These are phyloP conservation scores for Acacia confusa DNA, from an alignment of 306 rosid genomes.

Conservation along the genomic window DNA sequence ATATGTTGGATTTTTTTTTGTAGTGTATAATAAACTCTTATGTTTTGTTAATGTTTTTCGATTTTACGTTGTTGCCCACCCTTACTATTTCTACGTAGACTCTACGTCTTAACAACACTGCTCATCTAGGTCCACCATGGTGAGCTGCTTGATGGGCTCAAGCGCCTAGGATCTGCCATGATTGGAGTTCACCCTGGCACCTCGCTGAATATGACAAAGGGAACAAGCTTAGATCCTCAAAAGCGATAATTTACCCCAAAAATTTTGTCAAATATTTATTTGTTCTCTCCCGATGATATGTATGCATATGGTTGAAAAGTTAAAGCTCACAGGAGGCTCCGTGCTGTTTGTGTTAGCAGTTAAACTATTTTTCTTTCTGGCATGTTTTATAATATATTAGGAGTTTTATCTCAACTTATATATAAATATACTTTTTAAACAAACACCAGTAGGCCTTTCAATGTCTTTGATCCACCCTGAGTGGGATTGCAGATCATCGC, in stretches of 20 bases:
- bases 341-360: too few relatives aligned
- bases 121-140: conserved; percentile 84
- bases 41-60: too few relatives aligned
- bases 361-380: too few relatives aligned
- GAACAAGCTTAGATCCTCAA: neutral
- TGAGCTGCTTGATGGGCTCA: conserved; percentile 64
- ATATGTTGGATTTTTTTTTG: too few relatives aligned
- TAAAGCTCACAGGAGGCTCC: conserved; percentile 55
- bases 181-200: conserved; percentile 68
- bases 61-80: too few relatives aligned
- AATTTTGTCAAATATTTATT: neutral
- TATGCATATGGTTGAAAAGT: neutral
- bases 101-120: too few relatives aligned
- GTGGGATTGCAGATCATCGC: conserved; percentile 61
- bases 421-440: too few relatives aligned
- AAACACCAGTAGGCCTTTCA: too few relatives aligned
- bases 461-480: conserved; percentile 75
- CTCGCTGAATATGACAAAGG: conserved; percentile 41
- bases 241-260: neutral
- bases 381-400: too few relatives aligned
- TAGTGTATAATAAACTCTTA: too few relatives aligned
- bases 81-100: too few relatives aligned
- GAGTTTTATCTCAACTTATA: too few relatives aligned
- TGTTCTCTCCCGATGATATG: neutral
- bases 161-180: conserved; percentile 51